Base-by-base conservation (phyloP, 73 alveolate genomes). In the Stentor coeruleus region DNA sequence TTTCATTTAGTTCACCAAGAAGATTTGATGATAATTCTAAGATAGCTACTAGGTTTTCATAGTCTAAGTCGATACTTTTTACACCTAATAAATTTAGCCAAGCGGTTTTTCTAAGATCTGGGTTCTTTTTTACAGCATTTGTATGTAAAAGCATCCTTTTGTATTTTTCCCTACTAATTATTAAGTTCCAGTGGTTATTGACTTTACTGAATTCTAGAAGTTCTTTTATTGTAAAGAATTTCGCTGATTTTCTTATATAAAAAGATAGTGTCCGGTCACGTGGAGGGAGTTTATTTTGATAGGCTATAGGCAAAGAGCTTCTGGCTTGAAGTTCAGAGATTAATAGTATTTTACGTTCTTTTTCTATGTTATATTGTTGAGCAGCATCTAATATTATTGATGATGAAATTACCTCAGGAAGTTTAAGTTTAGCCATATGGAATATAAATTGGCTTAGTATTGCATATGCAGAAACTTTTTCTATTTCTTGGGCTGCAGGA, bases 1-100 rank as follows among this genome's bases (percentile, higher is more conserved):
- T 89, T 35, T 89, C 95, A 31, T 86, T 88, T 1, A 86, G 86
- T 38, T 76, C 76, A 38, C 74, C 59, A 35, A 86, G 74, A 31
- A 82, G 15, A 28, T 66, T 40, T 66, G 36, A 28, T 20, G 20
- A 20, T 35, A 79, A 31, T 4, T 39, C 74, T 11, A 86, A 81
- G 60, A 84, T 86, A 35, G 85, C 82, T 58, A 82, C 80, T 14
- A 86, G 60, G 3, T 84, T 87, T 3, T 38, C 57, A 59, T 86
- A 86, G 42, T 89, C 95, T 39, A 84, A 38, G 11, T 35, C 42
- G 40, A 77, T 75, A 38, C 81, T 81, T 15, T 81, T 41, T 2
- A 84, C 31, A 4, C 73, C 58, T 20, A 89, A 66, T 33, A 2
- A 66, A 14, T 66, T 26, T 28, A 2, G 49, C 79, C 79, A 66